Base-by-base conservation (phyloP, 352 stramenopile genomes). In the Pythium phragmitis region DNA sequence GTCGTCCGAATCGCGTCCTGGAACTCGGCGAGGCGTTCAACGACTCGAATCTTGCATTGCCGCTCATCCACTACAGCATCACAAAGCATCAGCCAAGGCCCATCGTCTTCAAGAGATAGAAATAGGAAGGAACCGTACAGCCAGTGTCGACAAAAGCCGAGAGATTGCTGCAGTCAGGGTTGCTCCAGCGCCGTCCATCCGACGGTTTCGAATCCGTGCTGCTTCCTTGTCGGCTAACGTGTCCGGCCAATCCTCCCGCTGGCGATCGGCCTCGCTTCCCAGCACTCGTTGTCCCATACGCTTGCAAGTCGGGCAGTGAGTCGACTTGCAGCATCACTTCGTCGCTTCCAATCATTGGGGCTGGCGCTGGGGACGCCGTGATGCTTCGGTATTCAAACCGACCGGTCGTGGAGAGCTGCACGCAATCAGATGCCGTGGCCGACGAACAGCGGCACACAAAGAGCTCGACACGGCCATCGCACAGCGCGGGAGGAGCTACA, bases 41-140 rank as follows among this genome's bases (percentile, higher is more conserved):
- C 87, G 2, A 95, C 85, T 54, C 85, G 84, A 62, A 95, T 95
- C 56, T 95, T 95, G 76, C 84, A 95, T 65, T 95, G 87, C 3
- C 87, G 79, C 43, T 95, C 84, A 48, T 95, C 81, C 67, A 93
- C 87, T 95, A 69, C 1, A 60, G 16, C 56, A 46, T 33, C 54
- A 23, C 6, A 34, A 0, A 50, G 34, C 33, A 13, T 45, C 6
- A 47, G 26, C 26, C 4, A 30, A 5, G 4, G 2, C 26, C n/a
- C 2, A 39, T 4, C 3, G 51, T 17, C 53, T 23, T 21, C 42
- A 49, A 7, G 6, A 76, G 43, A 49, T 37, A 54, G 9, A 34
- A 28, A 17, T 41, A 13, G 14, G 39, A 11, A 21, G 14, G 39
- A 41, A 43, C 60, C 65, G 62, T 79, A 92, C 82, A 73, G 63